A percentile compares a stretch with the other conserved stretches of the same genome.
phyloP scores from a whole-genome alignment of 2,329 filamentous ascomycete genomes.

The Hortaea sp. region DNA sequence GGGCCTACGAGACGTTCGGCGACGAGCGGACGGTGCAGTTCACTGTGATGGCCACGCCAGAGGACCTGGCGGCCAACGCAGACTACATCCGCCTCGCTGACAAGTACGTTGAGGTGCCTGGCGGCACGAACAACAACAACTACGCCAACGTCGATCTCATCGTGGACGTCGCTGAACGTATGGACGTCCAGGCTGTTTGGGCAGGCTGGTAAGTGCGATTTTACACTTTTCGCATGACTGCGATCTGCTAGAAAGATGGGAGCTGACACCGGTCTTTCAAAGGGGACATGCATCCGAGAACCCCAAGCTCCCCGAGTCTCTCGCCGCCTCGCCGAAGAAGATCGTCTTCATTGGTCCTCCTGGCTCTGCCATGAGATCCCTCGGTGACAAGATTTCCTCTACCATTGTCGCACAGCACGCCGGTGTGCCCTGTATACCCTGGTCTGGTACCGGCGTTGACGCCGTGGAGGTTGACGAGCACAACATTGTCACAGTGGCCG shows the following conservation, averaged over 20 bases:
- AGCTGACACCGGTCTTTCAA: conserved; percentile 12
- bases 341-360: conserved; percentile 98
- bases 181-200: conserved; percentile 98
- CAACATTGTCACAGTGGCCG: conserved; percentile 85
- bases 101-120: conserved; percentile 97
- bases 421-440: conserved; percentile 93
- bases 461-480: conserved; percentile 66
- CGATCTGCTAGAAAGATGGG: not conserved
- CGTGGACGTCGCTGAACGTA: conserved; percentile 95
- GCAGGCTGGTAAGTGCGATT: conserved; percentile 71
- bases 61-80: conserved; percentile 93
- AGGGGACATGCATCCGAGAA: conserved; percentile 98
- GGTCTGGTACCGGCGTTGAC: conserved; percentile 90
- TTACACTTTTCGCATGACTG: not conserved
- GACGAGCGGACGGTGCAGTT: conserved; percentile 98
- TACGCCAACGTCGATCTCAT: conserved; percentile 99
- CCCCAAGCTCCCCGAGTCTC: conserved; percentile 89
- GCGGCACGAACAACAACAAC: conserved; percentile 99
- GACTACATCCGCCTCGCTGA: conserved; percentile 99
- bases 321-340: conserved; percentile 93
- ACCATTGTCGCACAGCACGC: conserved; percentile 98
- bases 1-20: conserved; percentile 99
- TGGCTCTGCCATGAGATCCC: conserved; percentile 94
- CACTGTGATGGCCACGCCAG: conserved; percentile 98
- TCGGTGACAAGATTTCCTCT: conserved; percentile 98